A percentile compares a stretch with the other conserved stretches of the same genome.
Conservation (phyloP, 78 protist species). For the Creolimax fragrantissima region DNA sequence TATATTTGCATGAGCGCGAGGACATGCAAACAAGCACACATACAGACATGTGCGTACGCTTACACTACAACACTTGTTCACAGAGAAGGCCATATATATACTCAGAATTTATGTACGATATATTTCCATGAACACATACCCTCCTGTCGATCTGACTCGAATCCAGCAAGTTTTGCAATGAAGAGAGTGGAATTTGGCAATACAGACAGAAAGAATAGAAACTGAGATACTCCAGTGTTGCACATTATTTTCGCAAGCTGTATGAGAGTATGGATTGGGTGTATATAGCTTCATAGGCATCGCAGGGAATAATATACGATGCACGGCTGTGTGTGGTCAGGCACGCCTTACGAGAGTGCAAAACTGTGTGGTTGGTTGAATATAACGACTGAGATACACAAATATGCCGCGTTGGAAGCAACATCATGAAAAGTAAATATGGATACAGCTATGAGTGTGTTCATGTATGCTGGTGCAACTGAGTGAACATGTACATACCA, state of each 20-base stretch:
- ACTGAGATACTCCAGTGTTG: neutral
- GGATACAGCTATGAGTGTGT: too few species aligned
- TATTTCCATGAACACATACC: neutral
- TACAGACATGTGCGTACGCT: neutral
- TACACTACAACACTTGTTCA: neutral
- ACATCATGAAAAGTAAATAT: too few species aligned
- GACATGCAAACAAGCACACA: neutral
- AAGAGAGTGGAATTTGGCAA: neutral
- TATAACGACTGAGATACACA: neutral
- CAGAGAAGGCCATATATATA: neutral
- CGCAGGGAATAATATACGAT: neutral
- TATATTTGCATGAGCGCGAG: too few species aligned
- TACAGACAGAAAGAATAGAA: neutral
- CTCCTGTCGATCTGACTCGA: neutral
- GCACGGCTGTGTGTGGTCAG: neutral
- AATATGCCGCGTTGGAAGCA: neutral
- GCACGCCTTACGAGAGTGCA: neutral
- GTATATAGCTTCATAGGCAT: neutral
- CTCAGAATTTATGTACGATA: too few species aligned
- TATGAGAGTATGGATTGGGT: neutral
- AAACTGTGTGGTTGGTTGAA: neutral
- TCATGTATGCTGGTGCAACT: neutral
- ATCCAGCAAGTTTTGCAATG: neutral
- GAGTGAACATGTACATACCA: neutral
- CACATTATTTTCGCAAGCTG: neutral